Base-by-base conservation (phyloP, 305 asterid species). In the Nicotiana rustica region DNA sequence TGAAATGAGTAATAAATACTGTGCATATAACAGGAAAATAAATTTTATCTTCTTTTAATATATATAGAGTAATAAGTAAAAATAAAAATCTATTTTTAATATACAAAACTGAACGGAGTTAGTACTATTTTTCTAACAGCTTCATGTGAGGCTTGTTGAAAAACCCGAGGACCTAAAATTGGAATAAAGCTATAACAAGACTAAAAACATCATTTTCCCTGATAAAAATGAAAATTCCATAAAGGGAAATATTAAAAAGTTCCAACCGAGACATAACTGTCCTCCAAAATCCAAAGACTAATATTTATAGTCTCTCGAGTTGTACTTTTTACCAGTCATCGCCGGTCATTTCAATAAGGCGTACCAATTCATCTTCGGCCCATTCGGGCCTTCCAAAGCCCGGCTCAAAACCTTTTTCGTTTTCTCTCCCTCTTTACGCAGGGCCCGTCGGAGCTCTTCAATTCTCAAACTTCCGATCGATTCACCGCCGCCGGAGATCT, bases 221-320 rank as follows among this genome's bases (percentile, higher is more conserved):
- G n/a, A 21, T 71, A 14, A 71, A 52, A 70, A 41, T 41, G 29
- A 68, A 66, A 47, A 21, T 73, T 21, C 7, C 38, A 71, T 19
- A 41, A 71, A 71, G 13, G 6, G 0, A 71, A 15, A 14, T 4
- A 14, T 0, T 5, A 0, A 35, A 0, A 35, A 15, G 10, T 49
- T 75, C 80, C 80, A 75, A 75, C 80, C 5, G n/a, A 52, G 47
- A 75, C 65, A 52, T 75, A 52, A 75, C 65, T 75, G 80, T 52
- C 80, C 15, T 75, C 80, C 80, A 52, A 29, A 52, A 25, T 52
- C 47, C 65, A 52, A 15, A 13, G 1, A 47, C 14, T 2, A 52
- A 61, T 75, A 52, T 75, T 52, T 75, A 52, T 75, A 75, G 64
- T 25, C 62, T 21, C 14, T 47, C 15, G 3, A 75, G 44, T 49